A percentile compares a stretch with the other conserved stretches of the same genome.
phyloP scores from a whole-genome alignment of 495 filamentous ascomycete genomes.

The Penicillium odoratum region DNA sequence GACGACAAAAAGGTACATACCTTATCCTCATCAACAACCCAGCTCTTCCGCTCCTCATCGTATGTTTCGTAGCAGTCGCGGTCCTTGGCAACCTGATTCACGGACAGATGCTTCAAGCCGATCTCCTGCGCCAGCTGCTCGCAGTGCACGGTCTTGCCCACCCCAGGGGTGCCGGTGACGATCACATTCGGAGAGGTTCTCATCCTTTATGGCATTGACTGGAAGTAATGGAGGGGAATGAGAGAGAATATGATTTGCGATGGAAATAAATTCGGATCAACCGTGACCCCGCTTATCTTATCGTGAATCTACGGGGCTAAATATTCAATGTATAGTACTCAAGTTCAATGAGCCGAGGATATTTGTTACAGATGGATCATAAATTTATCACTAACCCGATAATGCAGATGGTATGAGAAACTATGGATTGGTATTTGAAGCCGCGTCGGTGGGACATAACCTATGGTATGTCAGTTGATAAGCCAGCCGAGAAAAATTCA shows the following conservation, averaged over 20 bases:
- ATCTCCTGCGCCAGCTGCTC: constrained; percentile 72
- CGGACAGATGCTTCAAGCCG: constrained; percentile 78
- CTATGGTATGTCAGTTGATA: constrained; percentile 1
- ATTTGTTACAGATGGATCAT: neutral
- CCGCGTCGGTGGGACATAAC: neutral
- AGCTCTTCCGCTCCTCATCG: constrained; percentile 80
- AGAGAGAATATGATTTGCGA: constrained; percentile 13
- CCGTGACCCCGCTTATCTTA: constrained; percentile 27
- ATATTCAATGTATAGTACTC: too few relatives aligned
- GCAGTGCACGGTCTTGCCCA: constrained; percentile 90
- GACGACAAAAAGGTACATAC: constrained; percentile 42
- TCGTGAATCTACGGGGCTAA: constrained; percentile 8
- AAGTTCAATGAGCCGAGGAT: too few relatives aligned
- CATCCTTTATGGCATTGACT: constrained; percentile 24
- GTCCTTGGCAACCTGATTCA: constrained; percentile 90
- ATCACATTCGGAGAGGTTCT: constrained; percentile 83
- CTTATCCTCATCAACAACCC: constrained; percentile 97
- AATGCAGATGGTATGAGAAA: too few relatives aligned
- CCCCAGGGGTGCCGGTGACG: constrained; percentile 91
- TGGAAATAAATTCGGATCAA: constrained; percentile 21
- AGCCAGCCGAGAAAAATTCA: neutral
- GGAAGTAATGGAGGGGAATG: neutral
- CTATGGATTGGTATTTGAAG: neutral
- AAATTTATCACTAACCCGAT: neutral
- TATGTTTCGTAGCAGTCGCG: constrained; percentile 78